A percentile compares a stretch with the other conserved stretches of the same genome.
Evolutionary conservation across 2,329 filamentous ascomycete genomes (phyloP).

Genomic region (Biscogniauxia sp.): DNA sequence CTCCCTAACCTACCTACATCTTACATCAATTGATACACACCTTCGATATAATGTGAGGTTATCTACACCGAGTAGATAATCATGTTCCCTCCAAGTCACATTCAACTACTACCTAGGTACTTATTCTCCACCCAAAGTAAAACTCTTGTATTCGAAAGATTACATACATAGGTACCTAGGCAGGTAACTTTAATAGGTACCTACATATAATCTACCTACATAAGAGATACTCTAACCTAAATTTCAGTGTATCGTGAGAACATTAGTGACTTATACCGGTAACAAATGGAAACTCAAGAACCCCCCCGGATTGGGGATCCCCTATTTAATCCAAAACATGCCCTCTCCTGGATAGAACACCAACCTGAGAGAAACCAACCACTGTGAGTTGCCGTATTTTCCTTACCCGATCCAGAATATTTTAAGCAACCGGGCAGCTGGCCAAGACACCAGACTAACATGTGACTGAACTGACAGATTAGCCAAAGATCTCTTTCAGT

Average conservation of each 20-base stretch:
- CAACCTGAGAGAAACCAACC: constrained; percentile 24
- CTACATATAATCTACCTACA: too few species aligned
- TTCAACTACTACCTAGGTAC: background rate
- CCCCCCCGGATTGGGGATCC: constrained; percentile 24
- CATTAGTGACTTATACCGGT: background rate
- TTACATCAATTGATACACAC: too few species aligned
- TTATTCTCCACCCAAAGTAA: too few species aligned
- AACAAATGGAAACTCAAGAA: constrained; percentile 17
- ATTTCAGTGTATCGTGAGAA: too few species aligned
- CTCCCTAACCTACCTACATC: too few species aligned
- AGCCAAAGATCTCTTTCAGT: constrained; percentile 44
- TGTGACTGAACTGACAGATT: constrained; percentile 14
- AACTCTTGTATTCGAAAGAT: too few species aligned
- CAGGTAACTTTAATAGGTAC: too few species aligned
- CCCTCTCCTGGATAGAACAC: constrained; percentile 30
- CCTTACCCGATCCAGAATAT: background rate
- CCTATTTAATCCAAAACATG: constrained; percentile 33
- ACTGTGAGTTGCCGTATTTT: constrained; percentile 27
- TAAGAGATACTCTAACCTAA: too few species aligned
- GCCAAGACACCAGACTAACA: constrained; percentile 11
- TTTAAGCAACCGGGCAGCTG: too few species aligned
- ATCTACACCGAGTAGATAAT: background rate
- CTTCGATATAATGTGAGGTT: too few species aligned
- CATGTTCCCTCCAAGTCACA: background rate
- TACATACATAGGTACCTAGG: too few species aligned